Evolutionary conservation across 78 protist species (phyloP).

Genomic region (Dictyostelium firmibasis): DNA sequence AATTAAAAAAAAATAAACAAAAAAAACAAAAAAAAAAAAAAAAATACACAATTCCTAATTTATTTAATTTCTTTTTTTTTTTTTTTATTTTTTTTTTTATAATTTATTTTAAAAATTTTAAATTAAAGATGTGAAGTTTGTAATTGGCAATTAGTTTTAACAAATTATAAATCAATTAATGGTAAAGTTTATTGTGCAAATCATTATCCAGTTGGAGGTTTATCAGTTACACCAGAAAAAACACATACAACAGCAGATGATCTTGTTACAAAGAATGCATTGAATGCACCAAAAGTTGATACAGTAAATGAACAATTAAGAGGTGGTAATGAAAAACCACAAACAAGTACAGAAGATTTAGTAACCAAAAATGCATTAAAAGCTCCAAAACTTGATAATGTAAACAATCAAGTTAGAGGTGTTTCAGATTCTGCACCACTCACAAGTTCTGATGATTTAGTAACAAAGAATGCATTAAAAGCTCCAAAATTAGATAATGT

Average conservation of each 20-base stretch:
- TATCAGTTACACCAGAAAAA: background rate
- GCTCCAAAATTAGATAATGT: conserved; percentile 71
- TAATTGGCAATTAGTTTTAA: conserved; percentile 45
- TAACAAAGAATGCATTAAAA: background rate
- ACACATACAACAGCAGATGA: background rate
- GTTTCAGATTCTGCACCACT: conserved; percentile 13
- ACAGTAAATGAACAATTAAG: conserved; percentile 50
- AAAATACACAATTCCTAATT: no score
- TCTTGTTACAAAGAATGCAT: background rate
- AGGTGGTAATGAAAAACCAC: conserved; percentile 36
- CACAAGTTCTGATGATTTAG: background rate
- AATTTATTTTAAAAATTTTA: no score
- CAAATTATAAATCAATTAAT: conserved; percentile 32
- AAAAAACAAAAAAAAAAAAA: no score
- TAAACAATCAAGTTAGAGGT: conserved; percentile 71
- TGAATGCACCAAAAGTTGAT: conserved; percentile 50
- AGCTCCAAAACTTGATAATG: conserved; percentile 72
- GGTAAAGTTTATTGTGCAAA: conserved; percentile 47
- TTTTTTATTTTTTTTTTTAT: background rate
- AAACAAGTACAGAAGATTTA: background rate
- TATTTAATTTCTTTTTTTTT: background rate
- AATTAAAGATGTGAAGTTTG: background rate
- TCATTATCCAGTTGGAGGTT: conserved; percentile 74
- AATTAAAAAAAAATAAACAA: background rate
- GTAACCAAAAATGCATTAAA: background rate